phyloP scores from a whole-genome alignment of 106 monocot genomes.

The Chionographis japonica region DNA sequence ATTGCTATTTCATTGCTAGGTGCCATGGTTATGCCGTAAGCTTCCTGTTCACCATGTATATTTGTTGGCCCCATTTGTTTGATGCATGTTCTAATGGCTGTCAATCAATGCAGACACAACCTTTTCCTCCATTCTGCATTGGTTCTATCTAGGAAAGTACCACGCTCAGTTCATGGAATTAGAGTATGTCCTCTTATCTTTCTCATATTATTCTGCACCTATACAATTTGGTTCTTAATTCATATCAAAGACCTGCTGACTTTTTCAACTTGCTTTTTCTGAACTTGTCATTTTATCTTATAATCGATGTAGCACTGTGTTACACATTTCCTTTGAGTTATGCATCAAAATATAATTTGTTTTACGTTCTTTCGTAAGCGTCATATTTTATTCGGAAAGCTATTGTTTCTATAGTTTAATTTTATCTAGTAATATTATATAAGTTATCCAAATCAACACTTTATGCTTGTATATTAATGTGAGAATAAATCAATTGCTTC shows the following conservation, averaged over 20 bases:
- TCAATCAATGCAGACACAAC: slow-evolving; percentile 64
- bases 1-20: slow-evolving; percentile 94
- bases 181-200: slow-evolving; percentile 32
- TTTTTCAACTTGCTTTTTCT: no score
- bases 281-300: no score
- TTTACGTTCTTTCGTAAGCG: no score
- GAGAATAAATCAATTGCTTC: neutral
- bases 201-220: neutral
- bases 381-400: no score
- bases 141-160: slow-evolving; percentile 87
- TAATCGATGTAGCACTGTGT: no score
- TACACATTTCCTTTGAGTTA: no score
- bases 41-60: slow-evolving; percentile 1
- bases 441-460: no score
- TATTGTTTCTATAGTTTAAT: no score
- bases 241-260: no score
- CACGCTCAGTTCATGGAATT: slow-evolving; percentile 84
- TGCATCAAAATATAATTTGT: no score
- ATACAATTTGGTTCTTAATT: neutral
- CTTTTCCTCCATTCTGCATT: slow-evolving; percentile 97
- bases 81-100: neutral
- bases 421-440: no score
- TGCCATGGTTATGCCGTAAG: slow-evolving; percentile 99
- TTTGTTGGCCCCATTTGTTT: slow-evolving; percentile 10
- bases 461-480: no score